Evolutionary conservation across 1,284 basidiomycete species (phyloP).

Genomic region (Ustilago sp.): DNA sequence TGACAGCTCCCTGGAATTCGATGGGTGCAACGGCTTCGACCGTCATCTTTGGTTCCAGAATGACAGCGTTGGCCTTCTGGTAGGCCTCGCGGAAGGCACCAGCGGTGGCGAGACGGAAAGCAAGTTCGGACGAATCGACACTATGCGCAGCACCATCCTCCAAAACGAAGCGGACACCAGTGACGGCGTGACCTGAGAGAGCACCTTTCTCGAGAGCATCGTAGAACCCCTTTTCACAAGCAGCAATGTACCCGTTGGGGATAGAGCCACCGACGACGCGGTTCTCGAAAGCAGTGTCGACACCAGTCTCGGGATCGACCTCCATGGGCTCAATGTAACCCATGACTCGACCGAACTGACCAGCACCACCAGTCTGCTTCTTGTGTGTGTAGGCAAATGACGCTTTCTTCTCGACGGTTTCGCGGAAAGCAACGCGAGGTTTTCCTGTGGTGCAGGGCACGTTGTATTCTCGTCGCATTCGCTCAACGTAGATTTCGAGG

Average conservation of each 20-base stretch:
- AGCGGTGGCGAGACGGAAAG: slow-evolving; percentile 89
- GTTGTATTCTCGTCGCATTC: slow-evolving; percentile 98
- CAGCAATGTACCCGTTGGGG: slow-evolving; percentile 91
- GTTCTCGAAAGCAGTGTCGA: slow-evolving; percentile 89
- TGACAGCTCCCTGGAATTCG: slow-evolving; percentile 97
- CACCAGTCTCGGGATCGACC: slow-evolving; percentile 80
- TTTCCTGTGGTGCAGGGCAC: slow-evolving; percentile 94
- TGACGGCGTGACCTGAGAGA: slow-evolving; percentile 88
- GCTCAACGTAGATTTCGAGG: slow-evolving; percentile 98
- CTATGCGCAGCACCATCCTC: slow-evolving; percentile 92
- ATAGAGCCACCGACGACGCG: slow-evolving; percentile 92
- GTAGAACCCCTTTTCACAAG: slow-evolving; percentile 95
- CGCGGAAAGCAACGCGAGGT: slow-evolving; percentile 95
- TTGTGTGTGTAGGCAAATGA: slow-evolving; percentile 95
- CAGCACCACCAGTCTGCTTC: slow-evolving; percentile 97
- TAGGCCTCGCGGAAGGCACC: slow-evolving; percentile 95
- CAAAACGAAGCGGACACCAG: slow-evolving; percentile 86
- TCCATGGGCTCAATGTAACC: slow-evolving; percentile 92
- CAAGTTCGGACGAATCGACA: slow-evolving; percentile 97
- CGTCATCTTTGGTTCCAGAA: slow-evolving; percentile 97
- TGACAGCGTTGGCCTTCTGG: slow-evolving; percentile 80
- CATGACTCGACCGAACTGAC: slow-evolving; percentile 93
- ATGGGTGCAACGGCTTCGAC: slow-evolving; percentile 96
- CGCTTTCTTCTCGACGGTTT: slow-evolving; percentile 85
- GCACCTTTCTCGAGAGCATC: slow-evolving; percentile 93